Conservation (phyloP, 352 stramenopile species). For the Phytopythium vexans region DNA sequence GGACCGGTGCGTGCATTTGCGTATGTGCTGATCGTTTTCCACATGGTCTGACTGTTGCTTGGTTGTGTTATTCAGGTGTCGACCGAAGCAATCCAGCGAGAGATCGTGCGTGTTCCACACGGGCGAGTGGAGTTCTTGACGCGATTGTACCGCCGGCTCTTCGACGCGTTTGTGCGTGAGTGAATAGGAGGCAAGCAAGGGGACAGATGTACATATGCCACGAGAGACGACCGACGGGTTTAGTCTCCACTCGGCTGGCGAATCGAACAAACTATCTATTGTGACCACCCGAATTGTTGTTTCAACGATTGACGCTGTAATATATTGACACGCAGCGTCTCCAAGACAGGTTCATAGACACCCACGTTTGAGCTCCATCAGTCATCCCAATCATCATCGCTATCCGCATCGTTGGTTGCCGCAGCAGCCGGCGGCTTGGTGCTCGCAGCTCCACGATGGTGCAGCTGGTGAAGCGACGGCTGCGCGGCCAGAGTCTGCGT, state of each 20-base stretch:
- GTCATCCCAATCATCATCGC: slow-evolving; percentile 84
- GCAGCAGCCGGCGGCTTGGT: not conserved
- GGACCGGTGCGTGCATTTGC: slow-evolving; percentile 38
- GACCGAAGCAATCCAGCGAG: slow-evolving; percentile 32
- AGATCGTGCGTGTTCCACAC: slow-evolving; percentile 42
- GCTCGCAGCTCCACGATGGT: slow-evolving; percentile 17
- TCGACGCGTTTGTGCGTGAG: slow-evolving; percentile 35
- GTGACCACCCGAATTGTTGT: too few relatives aligned
- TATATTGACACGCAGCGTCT: not conserved
- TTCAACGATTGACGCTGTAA: too few relatives aligned
- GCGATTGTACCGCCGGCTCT: slow-evolving; percentile 44
- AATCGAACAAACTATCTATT: too few relatives aligned
- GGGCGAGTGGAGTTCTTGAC: slow-evolving; percentile 49
- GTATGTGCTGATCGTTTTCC: not conserved
- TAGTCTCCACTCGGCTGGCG: too few relatives aligned
- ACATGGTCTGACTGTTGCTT: not conserved
- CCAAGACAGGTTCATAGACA: not conserved
- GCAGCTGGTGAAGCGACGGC: slow-evolving; percentile 63
- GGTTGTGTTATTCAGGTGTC: slow-evolving; percentile 33
- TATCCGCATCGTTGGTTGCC: slow-evolving; percentile 35
- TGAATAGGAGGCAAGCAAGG: not conserved
- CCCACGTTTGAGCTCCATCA: slow-evolving; percentile 18
- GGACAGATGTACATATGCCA: not conserved
- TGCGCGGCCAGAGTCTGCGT: slow-evolving; percentile 56
- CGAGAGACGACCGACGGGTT: not conserved